Conservation (phyloP, 2,329 filamentous ascomycete species). For the Dothidotthia symphoricarpi region DNA sequence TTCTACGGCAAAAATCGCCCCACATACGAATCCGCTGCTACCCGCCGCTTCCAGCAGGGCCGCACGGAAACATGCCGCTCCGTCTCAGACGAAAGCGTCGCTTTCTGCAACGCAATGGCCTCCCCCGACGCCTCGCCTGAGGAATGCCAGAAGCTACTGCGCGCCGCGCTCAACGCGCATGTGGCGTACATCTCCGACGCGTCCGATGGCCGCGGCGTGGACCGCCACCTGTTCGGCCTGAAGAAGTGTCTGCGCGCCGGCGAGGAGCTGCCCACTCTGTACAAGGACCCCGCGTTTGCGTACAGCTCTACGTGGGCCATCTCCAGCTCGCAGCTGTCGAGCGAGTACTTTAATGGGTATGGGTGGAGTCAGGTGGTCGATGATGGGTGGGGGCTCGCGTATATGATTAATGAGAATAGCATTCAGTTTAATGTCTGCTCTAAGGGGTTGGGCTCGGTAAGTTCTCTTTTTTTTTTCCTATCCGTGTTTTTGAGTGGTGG, state of each 20-base stretch:
- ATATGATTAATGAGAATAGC: constrained; percentile 99
- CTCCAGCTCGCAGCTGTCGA: constrained; percentile 83
- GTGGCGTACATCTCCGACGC: constrained; percentile 89
- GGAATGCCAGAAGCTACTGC: constrained; percentile 71
- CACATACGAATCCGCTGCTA: constrained; percentile 95
- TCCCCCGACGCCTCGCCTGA: constrained; percentile 63
- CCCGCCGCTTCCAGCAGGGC: constrained; percentile 91
- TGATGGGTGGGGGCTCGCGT: constrained; percentile 93
- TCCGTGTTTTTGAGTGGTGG: too few relatives aligned
- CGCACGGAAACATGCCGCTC: constrained; percentile 94
- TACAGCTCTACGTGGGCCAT: constrained; percentile 91
- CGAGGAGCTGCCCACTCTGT: constrained; percentile 79
- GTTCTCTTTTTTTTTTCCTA: constrained; percentile 8
- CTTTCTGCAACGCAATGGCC: constrained; percentile 86
- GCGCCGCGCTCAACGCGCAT: constrained; percentile 76
- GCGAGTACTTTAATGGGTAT: constrained; percentile 98
- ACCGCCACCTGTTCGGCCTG: constrained; percentile 93
- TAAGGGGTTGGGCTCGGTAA: constrained; percentile 76
- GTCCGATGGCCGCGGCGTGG: constrained; percentile 88
- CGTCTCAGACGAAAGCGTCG: constrained; percentile 86
- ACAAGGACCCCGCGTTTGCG: constrained; percentile 77
- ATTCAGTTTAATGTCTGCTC: constrained; percentile 98
- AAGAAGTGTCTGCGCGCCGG: constrained; percentile 83
- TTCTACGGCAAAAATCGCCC: constrained; percentile 98
- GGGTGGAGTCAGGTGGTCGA: constrained; percentile 98